Base-by-base conservation (phyloP, 805 yeast species). In the Metschnikowia borealis region DNA sequence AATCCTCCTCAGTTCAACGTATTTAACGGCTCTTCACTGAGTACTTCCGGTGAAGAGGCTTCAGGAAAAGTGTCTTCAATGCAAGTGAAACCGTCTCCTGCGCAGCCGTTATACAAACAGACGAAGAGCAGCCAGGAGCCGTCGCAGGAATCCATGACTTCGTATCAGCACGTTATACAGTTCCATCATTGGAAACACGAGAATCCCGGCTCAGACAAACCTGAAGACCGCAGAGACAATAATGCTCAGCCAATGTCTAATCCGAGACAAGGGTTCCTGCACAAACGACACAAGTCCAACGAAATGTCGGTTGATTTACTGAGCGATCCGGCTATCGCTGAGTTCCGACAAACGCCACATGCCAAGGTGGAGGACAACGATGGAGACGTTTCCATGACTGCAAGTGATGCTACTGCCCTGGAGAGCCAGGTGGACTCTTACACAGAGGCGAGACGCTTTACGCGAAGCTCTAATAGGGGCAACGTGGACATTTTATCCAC, bases 101-200 rank as follows among this genome's bases (percentile, higher is more conserved):
- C 76, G 6, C 75, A 67, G 53, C 77, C 74, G 11, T 62, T 71
- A 31, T 68, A 67, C 51, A 65, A 61, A 49, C 71, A 63, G 44
- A 64, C 61, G 21, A 58, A 55, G 48, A 66, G 60, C 58, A 56
- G 56, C 18, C 67, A 61, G 41, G 69, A 66, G 6, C 73, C 71
- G 32, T 61, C 68, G 17, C 78, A 69, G 52, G 78, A 74, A 54
- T 66, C 73, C 31, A 72, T 73, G 77, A 67, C 76, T 13, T 70
- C 74, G 17, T 70, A 75, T 52, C 82, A 78, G 58, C 80, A 77
- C 52, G 67, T 78, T 7, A 75, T 79, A 32, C 83, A 79, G 56
- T 79, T 80, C 61, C 82, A 79, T 56, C 83, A 80, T 60, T 80
- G 83, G 83, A 74, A 74, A 50, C 82, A 81, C 0, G 77, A 70